Evolutionary conservation across 106 monocot species (phyloP), one percentile per base, ranked within the genome.

Genomic region (Xerophyta viscosa): DNA sequence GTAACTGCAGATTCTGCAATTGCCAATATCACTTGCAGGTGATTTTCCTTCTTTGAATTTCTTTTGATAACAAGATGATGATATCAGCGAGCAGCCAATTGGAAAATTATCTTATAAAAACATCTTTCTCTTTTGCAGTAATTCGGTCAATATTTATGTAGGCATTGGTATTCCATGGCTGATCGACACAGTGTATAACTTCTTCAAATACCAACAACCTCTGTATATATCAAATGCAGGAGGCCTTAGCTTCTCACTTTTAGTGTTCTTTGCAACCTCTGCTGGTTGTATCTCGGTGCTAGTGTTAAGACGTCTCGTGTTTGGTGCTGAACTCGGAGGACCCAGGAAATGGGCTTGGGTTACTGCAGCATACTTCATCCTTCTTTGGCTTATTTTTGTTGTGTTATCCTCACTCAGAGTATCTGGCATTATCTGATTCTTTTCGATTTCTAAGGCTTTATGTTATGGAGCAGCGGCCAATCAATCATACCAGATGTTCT

Each of bases 11-110:
- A 84, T 56, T 84, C 84, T 24, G 77, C 89, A 31, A 84, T 90
- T 48, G 80, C 89, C 17, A 84, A 90, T 55, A 90, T 90, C 50
- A 90, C 80, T 29, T 90, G 89, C 89, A 90, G 89, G 89, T 90
- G 53, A 12, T 19, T 2, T 27, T 48, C 33, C 61, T 41, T 25
- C n/a, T n/a, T n/a, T n/a, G n/a, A n/a, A n/a, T n/a, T n/a, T n/a
- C n/a, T n/a, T n/a, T n/a, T n/a, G n/a, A n/a, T n/a, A n/a, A n/a
- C n/a, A n/a, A n/a, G n/a, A n/a, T n/a, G n/a, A n/a, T n/a, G n/a
- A n/a, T n/a, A n/a, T n/a, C n/a, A n/a, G n/a, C n/a, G n/a, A n/a
- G n/a, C n/a, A n/a, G n/a, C n/a, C n/a, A n/a, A n/a, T n/a, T n/a
- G n/a, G n/a, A n/a, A n/a, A n/a, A n/a, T n/a, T n/a, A 48, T 48